phyloP scores from a whole-genome alignment of 2,329 filamentous ascomycete genomes.

The Periconia sp. region DNA sequence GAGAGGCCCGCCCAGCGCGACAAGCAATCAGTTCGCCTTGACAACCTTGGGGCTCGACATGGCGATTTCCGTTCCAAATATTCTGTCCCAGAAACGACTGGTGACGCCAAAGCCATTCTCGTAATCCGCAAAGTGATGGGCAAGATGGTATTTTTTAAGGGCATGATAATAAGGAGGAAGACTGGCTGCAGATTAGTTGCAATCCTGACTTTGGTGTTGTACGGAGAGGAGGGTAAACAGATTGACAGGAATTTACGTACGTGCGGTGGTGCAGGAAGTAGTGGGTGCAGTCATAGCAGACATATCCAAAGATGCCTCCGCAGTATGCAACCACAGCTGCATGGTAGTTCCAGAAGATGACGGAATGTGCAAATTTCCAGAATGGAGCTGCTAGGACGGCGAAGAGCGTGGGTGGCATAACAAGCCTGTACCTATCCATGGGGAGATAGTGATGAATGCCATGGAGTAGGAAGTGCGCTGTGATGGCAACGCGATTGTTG shows the following conservation, averaged over 20 bases:
- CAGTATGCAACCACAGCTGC: slow-evolving; percentile 77
- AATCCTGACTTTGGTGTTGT: slow-evolving; percentile 3
- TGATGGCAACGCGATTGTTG: slow-evolving; percentile 85
- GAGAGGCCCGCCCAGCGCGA: too few relatives aligned
- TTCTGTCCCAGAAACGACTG: slow-evolving; percentile 88
- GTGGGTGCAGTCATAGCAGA: slow-evolving; percentile 95
- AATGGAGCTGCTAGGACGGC: slow-evolving; percentile 81
- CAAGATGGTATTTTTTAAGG: slow-evolving; percentile 96
- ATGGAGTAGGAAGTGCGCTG: slow-evolving; percentile 88
- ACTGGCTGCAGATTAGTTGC: slow-evolving; percentile 64
- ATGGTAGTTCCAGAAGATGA: slow-evolving; percentile 87
- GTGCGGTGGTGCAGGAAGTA: slow-evolving; percentile 98
- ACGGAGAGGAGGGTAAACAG: too few relatives aligned
- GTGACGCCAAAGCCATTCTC: slow-evolving; percentile 97
- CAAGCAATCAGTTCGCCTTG: slow-evolving; percentile 39
- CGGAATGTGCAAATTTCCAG: slow-evolving; percentile 81
- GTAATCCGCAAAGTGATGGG: slow-evolving; percentile 97
- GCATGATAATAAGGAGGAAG: slow-evolving; percentile 86
- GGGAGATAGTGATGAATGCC: slow-evolving; percentile 97
- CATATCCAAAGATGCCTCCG: slow-evolving; percentile 91
- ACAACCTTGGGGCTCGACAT: slow-evolving; percentile 52
- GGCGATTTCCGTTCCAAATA: slow-evolving; percentile 86
- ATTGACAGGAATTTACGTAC: slow-evolving; percentile 47
- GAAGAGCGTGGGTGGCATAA: slow-evolving; percentile 95
- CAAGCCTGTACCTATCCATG: slow-evolving; percentile 97